These are phyloP conservation scores for Talaromyces sp. DNA, from an alignment of 2,329 filamentous ascomycete species.

Conservation along the genomic window DNA sequence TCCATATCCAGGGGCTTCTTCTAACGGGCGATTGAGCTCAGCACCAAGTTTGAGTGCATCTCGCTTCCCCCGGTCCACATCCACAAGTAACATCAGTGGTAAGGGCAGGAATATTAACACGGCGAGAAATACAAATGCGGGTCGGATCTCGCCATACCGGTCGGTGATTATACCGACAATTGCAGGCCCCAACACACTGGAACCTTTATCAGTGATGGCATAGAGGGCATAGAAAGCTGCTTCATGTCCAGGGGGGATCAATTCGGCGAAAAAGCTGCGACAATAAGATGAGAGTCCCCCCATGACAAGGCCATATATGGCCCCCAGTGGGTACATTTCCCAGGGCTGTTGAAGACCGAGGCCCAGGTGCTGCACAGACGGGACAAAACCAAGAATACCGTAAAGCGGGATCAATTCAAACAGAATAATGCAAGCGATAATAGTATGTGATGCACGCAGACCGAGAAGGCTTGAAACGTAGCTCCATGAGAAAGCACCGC, in stretches of 20 bases:
- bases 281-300: constrained; percentile 94
- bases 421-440: constrained; percentile 84
- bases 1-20: constrained; percentile 29
- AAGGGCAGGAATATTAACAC: constrained; percentile 81
- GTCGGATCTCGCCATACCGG: constrained; percentile 74
- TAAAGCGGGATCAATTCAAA: constrained; percentile 95
- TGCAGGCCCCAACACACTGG: constrained; percentile 87
- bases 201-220: constrained; percentile 96
- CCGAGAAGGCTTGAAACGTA: constrained; percentile 70
- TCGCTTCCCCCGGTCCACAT: constrained; percentile 76
- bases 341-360: constrained; percentile 89
- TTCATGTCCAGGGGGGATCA: constrained; percentile 92
- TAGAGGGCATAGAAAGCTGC: constrained; percentile 96
- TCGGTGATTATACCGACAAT: constrained; percentile 95
- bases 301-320: constrained; percentile 89
- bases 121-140: constrained; percentile 90
- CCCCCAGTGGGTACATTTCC: constrained; percentile 94
- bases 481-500: constrained; percentile 89
- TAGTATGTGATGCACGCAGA: constrained; percentile 80
- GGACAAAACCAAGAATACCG: constrained; percentile 83
- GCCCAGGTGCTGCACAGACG: constrained; percentile 73
- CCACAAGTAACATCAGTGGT: constrained; percentile 79
- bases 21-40: constrained; percentile 41
- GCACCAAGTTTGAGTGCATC: constrained; percentile 69
- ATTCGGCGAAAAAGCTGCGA: constrained; percentile 85